phyloP scores from a whole-genome alignment of 495 filamentous ascomycete genomes.

The Entonaema liquescens region DNA sequence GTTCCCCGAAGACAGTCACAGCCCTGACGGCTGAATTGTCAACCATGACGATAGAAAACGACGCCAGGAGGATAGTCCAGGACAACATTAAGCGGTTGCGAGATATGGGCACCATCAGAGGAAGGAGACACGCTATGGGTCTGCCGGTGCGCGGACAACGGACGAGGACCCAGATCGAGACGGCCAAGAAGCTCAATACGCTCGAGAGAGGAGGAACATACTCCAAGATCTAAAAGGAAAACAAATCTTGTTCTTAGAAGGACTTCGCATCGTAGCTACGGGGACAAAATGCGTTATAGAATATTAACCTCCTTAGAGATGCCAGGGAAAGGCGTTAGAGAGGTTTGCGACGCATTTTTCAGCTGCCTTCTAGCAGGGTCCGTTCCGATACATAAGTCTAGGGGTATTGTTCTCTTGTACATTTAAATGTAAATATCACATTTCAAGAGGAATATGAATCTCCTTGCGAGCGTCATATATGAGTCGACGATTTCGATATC shows the following conservation, averaged over 20 bases:
- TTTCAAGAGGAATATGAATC: constrained; percentile 4
- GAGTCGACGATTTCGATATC: neutral
- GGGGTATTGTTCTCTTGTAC: constrained; percentile 29
- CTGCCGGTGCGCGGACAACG: constrained; percentile 88
- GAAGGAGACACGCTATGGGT: constrained; percentile 87
- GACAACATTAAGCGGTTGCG: constrained; percentile 88
- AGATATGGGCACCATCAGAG: constrained; percentile 91
- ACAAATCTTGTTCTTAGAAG: neutral
- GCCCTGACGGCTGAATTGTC: constrained; percentile 85
- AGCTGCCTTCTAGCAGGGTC: neutral
- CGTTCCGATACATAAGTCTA: neutral
- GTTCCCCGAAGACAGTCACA: constrained; percentile 76
- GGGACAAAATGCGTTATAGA: neutral
- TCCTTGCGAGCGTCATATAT: neutral
- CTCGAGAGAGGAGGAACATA: constrained; percentile 70
- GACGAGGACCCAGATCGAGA: constrained; percentile 84
- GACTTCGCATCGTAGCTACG: neutral
- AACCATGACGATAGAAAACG: constrained; percentile 93
- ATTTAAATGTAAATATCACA: constrained; percentile 24
- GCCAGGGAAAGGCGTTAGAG: constrained; percentile 15
- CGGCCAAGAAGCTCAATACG: constrained; percentile 79
- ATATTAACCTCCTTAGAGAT: neutral
- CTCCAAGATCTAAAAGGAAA: constrained; percentile 25
- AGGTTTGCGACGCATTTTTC: constrained; percentile 5
- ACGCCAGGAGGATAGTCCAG: constrained; percentile 74